Percentiles rank a stretch among this genome's conserved stretches.
These are phyloP conservation scores for Peniophora sp. DNA, from an alignment of 1,284 basidiomycete genomes.

Conservation along the genomic window DNA sequence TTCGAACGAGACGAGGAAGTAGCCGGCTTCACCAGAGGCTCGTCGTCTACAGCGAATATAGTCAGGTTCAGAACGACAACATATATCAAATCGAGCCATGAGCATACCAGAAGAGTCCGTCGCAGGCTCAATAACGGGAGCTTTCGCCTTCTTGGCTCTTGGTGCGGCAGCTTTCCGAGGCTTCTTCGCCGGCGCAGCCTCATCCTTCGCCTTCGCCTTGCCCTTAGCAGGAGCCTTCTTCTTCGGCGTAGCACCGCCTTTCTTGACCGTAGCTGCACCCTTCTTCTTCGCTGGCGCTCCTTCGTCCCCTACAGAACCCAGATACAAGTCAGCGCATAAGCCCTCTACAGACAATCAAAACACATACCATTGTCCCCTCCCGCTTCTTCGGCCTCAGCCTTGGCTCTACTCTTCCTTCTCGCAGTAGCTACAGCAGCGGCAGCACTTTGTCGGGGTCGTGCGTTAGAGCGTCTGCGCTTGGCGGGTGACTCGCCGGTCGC, in stretches of 20 bases:
- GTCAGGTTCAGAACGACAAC: too few relatives aligned
- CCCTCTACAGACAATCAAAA: too few relatives aligned
- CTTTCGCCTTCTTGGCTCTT: too few relatives aligned
- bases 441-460: constrained; percentile 3
- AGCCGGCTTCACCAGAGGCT: too few relatives aligned
- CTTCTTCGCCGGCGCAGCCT: neutral
- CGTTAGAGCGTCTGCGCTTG: constrained; percentile 13
- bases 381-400: neutral
- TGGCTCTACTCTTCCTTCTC: neutral
- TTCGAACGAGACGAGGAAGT: too few relatives aligned
- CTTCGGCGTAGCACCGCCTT: neutral
- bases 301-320: too few relatives aligned
- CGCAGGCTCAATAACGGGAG: too few relatives aligned
- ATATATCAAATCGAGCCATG: too few relatives aligned
- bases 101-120: too few relatives aligned
- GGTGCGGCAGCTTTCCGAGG: too few relatives aligned
- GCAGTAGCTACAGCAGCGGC: neutral
- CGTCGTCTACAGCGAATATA: too few relatives aligned
- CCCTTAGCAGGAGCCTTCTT: neutral
- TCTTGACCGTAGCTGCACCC: neutral
- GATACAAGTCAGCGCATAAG: too few relatives aligned
- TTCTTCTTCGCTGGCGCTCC: neutral
- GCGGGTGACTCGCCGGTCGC: constrained; percentile 34
- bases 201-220: neutral
- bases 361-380: neutral